A percentile compares a stretch with the other conserved stretches of the same genome.
Conservation (phyloP, 176 grass and related monocot genomes). For the Oryza longistaminata region DNA sequence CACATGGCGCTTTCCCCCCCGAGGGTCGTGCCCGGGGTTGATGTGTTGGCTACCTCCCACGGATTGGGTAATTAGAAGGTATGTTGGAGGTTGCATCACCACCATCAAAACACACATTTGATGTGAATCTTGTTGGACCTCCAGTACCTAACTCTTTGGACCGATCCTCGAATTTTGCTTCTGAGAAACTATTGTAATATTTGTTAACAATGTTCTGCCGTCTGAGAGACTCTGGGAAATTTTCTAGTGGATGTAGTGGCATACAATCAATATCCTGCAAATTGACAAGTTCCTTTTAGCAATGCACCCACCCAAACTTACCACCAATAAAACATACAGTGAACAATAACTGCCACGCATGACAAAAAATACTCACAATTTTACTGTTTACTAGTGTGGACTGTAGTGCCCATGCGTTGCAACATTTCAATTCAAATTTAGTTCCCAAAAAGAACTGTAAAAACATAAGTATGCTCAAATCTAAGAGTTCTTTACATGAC, state of each 20-base stretch:
- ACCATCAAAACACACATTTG: slow-evolving; percentile 50
- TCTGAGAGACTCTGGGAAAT: slow-evolving; percentile 79
- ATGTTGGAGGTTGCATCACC: slow-evolving; percentile 46
- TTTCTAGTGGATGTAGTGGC: slow-evolving; percentile 85
- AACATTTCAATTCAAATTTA: background rate
- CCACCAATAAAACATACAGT: background rate
- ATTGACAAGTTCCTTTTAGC: slow-evolving; percentile 26
- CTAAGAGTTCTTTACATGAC: background rate
- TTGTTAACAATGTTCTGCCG: slow-evolving; percentile 51
- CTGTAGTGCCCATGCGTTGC: background rate
- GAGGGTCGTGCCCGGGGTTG: too few relatives aligned
- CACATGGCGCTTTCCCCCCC: too few relatives aligned
- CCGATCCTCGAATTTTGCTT: slow-evolving; percentile 56
- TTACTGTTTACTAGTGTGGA: background rate
- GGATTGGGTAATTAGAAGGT: slow-evolving; percentile 63
- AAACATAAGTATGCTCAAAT: background rate
- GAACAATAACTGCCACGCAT: background rate
- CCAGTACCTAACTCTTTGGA: slow-evolving; percentile 59
- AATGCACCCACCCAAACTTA: slow-evolving; percentile 14
- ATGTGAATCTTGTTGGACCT: slow-evolving; percentile 44
- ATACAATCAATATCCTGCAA: slow-evolving; percentile 98
- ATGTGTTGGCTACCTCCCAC: too few relatives aligned
- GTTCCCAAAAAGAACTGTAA: background rate
- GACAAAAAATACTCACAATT: background rate
- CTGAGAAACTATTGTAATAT: slow-evolving; percentile 60